Percentiles rank a stretch among this genome's conserved stretches.
Conservation (phyloP, 129 eudicot genomes). For the Saposhnikovia divaricata region DNA sequence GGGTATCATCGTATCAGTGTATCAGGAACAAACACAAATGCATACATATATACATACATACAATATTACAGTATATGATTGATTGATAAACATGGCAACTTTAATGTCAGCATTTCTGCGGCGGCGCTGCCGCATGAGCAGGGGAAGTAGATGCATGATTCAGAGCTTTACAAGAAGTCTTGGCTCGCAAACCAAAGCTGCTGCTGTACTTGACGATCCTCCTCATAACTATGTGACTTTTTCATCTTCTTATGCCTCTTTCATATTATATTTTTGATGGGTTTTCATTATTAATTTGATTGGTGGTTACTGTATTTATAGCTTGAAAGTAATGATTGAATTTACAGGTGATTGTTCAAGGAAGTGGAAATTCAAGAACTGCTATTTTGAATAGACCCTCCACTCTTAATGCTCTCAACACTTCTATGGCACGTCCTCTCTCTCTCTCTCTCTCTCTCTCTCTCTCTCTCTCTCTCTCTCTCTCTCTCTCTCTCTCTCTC, state of each 20-base stretch:
- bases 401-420: background rate
- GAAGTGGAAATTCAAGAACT: background rate
- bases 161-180: background rate
- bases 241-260: background rate
- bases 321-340: background rate
- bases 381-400: constrained; percentile 1
- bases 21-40: background rate
- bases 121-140: background rate
- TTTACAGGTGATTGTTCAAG: background rate
- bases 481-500: too few species aligned
- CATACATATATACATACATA: background rate
- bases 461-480: background rate
- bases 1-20: background rate
- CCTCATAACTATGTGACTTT: background rate
- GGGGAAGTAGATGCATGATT: background rate
- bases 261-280: background rate
- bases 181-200: background rate
- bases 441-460: background rate
- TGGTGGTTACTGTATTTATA: background rate
- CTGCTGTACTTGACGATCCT: background rate
- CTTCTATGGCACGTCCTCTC: constrained; percentile 1
- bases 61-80: background rate
- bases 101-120: background rate
- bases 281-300: background rate
- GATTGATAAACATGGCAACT: background rate